phyloP scores from a whole-genome alignment of 495 filamentous ascomycete genomes.

The Clohesyomyces aquaticus region DNA sequence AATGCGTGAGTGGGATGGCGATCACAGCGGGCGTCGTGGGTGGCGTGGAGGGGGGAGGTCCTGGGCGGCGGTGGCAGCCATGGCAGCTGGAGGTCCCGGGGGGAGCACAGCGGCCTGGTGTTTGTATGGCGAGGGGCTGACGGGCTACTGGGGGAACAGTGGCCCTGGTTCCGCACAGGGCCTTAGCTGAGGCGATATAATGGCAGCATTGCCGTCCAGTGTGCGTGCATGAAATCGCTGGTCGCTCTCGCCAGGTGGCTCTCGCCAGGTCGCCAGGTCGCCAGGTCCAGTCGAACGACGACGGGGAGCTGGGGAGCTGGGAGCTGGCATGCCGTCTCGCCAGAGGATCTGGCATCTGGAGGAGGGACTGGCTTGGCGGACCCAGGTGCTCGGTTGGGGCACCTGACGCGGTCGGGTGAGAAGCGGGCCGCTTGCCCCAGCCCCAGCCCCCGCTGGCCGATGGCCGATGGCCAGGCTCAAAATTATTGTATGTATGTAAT shows the following conservation, averaged over 20 bases:
- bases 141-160: background rate
- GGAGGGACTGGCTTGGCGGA: background rate
- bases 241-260: background rate
- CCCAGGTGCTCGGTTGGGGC: background rate
- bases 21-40: no score
- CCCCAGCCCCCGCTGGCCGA: no score
- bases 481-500: background rate
- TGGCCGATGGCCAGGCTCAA: no score
- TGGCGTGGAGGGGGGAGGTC: background rate
- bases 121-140: background rate
- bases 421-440: background rate
- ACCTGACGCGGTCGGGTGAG: background rate
- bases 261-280: no score
- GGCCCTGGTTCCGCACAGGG: background rate
- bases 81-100: background rate
- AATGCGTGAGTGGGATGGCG: background rate
- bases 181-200: background rate
- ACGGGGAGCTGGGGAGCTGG: no score
- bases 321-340: no score
- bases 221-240: background rate
- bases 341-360: no score
- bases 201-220: background rate
- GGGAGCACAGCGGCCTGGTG: background rate
- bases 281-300: no score
- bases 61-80: background rate